phyloP scores from a whole-genome alignment of 2,329 filamentous ascomycete species.

The Xylariaceae sp. region DNA sequence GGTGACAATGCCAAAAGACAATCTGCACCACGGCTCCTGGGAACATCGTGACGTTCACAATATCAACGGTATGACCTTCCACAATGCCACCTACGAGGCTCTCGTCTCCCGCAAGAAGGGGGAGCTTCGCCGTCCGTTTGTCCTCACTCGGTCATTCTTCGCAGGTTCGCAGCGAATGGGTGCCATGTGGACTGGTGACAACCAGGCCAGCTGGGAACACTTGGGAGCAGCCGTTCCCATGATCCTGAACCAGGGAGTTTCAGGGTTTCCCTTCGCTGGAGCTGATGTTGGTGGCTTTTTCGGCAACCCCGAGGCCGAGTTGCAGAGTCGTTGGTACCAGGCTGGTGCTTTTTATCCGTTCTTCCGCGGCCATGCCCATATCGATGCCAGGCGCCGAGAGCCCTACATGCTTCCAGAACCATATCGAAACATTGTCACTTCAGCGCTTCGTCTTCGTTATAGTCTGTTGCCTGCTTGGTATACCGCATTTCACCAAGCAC shows the following conservation, averaged over 20 bases:
- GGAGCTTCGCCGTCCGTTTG: constrained; percentile 84
- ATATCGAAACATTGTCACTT: constrained; percentile 83
- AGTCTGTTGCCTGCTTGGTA: constrained; percentile 93
- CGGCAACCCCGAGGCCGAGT: constrained; percentile 91
- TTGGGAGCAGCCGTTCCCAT: constrained; percentile 90
- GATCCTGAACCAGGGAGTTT: constrained; percentile 90
- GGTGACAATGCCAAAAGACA: constrained; percentile 99
- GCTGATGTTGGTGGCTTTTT: constrained; percentile 99
- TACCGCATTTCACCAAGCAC: constrained; percentile 92
- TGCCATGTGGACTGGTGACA: constrained; percentile 99
- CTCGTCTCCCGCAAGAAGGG: constrained; percentile 85
- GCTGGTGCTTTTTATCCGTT: constrained; percentile 97
- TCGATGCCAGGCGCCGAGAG: constrained; percentile 92
- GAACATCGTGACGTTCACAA: constrained; percentile 98
- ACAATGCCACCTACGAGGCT: constrained; percentile 91
- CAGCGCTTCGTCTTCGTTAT: constrained; percentile 88
- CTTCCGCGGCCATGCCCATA: constrained; percentile 96
- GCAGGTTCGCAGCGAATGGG: constrained; percentile 87
- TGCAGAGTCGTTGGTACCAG: constrained; percentile 95
- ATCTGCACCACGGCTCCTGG: constrained; percentile 89
- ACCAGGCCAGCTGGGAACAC: constrained; percentile 91
- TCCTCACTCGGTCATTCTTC: constrained; percentile 92
- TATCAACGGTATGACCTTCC: constrained; percentile 91
- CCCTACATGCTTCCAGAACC: constrained; percentile 88
- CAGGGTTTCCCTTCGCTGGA: constrained; percentile 91